Percentiles rank a stretch among this genome's conserved stretches.
phyloP scores from a whole-genome alignment of 1,139 yeast species.

The Cylindricascospora bacillispora region DNA sequence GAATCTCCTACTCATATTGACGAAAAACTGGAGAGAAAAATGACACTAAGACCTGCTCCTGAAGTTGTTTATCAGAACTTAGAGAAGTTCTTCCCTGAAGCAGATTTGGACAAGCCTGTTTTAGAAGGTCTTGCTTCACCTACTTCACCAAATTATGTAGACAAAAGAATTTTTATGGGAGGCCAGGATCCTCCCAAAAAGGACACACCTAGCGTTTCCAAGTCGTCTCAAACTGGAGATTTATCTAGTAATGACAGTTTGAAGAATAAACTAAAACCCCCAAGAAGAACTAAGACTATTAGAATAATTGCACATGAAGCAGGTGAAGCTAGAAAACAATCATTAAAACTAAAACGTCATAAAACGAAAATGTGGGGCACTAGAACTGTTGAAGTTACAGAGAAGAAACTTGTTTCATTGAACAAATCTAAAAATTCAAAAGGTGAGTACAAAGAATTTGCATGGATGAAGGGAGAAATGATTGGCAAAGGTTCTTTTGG shows the following conservation, averaged over 20 bases:
- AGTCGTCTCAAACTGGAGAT: not conserved
- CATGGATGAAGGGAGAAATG: slow-evolving; percentile 96
- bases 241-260: not conserved
- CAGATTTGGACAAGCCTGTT: slow-evolving; percentile 87
- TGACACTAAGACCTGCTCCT: slow-evolving; percentile 83
- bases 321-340: slow-evolving; percentile 39
- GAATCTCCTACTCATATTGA: slow-evolving; percentile 7
- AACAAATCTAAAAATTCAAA: slow-evolving; percentile 37
- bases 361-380: slow-evolving; percentile 99
- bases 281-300: slow-evolving; percentile 66
- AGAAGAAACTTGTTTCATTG: slow-evolving; percentile 39
- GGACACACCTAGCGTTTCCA: not conserved
- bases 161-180: slow-evolving; percentile 1
- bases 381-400: slow-evolving; percentile 79
- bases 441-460: slow-evolving; percentile 73
- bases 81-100: slow-evolving; percentile 83
- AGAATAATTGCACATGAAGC: slow-evolving; percentile 92
- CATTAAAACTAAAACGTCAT: slow-evolving; percentile 40
- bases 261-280: slow-evolving; percentile 13
- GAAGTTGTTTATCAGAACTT: slow-evolving; percentile 86
- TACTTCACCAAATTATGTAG: slow-evolving; percentile 32
- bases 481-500: slow-evolving; percentile 98
- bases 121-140: slow-evolving; percentile 62
- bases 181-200: not conserved
- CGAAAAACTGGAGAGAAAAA: slow-evolving; percentile 23